phyloP scores from a whole-genome alignment of 176 grass and related monocot genomes.

The Aegilops tauschii region DNA sequence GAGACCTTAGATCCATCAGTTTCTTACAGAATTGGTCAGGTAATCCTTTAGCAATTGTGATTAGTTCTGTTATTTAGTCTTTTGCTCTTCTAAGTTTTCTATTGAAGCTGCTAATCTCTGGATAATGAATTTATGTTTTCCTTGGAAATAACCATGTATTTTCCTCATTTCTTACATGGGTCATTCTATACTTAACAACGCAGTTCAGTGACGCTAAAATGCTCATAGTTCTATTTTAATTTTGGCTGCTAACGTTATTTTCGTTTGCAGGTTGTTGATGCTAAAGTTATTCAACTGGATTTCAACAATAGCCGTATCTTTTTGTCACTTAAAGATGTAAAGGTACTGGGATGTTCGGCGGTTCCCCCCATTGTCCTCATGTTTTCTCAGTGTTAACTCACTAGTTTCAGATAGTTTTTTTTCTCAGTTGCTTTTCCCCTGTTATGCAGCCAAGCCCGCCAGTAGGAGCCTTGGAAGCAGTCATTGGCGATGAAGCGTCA shows the following conservation, averaged over 20 bases:
- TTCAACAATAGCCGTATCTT: slow-evolving; percentile 68
- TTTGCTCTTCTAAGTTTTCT: not conserved
- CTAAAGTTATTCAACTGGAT: slow-evolving; percentile 66
- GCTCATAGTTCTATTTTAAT: not conserved
- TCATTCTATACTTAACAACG: not conserved
- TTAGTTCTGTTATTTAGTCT: not conserved
- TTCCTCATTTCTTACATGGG: not conserved
- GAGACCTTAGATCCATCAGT: slow-evolving; percentile 79
- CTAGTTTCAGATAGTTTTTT: not conserved
- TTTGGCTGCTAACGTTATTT: slow-evolving; percentile 13
- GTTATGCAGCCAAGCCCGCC: slow-evolving; percentile 54
- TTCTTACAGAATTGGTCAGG: slow-evolving; percentile 89
- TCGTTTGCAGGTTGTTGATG: slow-evolving; percentile 66
- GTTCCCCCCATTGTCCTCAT: not conserved
- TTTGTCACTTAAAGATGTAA: slow-evolving; percentile 88
- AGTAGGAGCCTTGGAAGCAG: slow-evolving; percentile 59
- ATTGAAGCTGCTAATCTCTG: not conserved
- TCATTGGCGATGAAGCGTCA: slow-evolving; percentile 60
- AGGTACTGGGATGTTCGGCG: slow-evolving; percentile 17
- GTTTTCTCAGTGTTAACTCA: not conserved
- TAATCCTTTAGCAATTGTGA: slow-evolving; percentile 9
- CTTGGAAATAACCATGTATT: not conserved
- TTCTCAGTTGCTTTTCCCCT: not conserved
- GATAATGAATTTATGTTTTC: not conserved
- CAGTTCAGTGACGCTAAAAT: not conserved